phyloP scores from a whole-genome alignment of 495 filamentous ascomycete species.

The Haplographium delicatum region DNA sequence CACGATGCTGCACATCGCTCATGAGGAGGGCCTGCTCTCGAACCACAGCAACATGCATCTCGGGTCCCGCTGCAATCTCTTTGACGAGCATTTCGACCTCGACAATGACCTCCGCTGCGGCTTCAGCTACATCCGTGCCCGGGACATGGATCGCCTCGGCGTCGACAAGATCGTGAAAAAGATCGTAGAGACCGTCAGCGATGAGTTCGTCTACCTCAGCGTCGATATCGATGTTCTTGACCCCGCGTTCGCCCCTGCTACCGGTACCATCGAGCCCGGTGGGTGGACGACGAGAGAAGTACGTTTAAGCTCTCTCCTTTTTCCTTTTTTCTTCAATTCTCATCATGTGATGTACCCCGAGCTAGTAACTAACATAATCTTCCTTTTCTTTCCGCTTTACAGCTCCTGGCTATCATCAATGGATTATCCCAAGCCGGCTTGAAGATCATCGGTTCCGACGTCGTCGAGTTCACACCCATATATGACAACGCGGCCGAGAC shows the following conservation, averaged over 20 bases:
- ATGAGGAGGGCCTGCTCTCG: constrained; percentile 59
- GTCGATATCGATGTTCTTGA: constrained; percentile 90
- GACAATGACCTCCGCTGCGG: constrained; percentile 81
- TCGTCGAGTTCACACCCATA: constrained; percentile 57
- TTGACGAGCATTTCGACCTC: constrained; percentile 61
- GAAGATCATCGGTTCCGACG: constrained; percentile 73
- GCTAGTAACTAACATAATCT: too few relatives aligned
- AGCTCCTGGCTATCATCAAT: constrained; percentile 38
- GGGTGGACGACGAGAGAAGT: constrained; percentile 83
- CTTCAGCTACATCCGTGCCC: constrained; percentile 73
- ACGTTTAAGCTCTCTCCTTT: constrained; percentile 50
- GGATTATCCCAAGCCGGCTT: constrained; percentile 51
- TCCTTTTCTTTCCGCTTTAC: constrained; percentile 24
- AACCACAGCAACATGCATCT: constrained; percentile 84
- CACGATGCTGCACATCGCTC: constrained; percentile 51
- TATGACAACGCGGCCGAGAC: constrained; percentile 28
- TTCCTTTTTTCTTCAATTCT: too few relatives aligned
- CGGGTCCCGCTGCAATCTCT: constrained; percentile 75
- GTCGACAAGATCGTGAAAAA: constrained; percentile 65
- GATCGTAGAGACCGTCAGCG: constrained; percentile 69
- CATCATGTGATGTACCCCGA: too few relatives aligned
- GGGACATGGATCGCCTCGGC: constrained; percentile 76
- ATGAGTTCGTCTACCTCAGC: constrained; percentile 72
- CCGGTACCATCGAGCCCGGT: constrained; percentile 82
- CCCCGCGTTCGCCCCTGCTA: constrained; percentile 60